Evolutionary conservation across 495 filamentous ascomycete species (phyloP), one percentile per base, ranked within the genome.

Genomic region (Rostrohypoxylon terebratum): DNA sequence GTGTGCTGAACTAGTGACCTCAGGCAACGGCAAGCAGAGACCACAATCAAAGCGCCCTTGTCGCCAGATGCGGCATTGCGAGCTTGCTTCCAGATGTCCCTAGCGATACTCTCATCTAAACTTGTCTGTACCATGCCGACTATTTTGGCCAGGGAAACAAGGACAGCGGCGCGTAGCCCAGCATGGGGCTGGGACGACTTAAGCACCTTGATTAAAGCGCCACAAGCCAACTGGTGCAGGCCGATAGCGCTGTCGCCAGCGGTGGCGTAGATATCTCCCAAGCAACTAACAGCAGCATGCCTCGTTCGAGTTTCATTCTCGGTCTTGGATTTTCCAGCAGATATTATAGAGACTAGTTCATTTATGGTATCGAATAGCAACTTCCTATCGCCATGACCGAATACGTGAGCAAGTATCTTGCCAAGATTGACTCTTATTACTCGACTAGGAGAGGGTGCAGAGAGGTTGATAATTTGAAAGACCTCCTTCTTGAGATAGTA

Each of bases 181-280:
- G 92, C 91, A 84, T 97, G 89, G 74, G 86, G 93, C 75, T 90
- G 90, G 1, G 93, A 88, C 28, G 88, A 80, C 79, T 98, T 99
- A 61, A 97, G 77, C 0, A 95, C 81, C 79, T 94, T 94, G 58
- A 97, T 74, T 47, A 94, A 80, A 25, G 88, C 85, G 1, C 89
- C 86, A 53, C 89, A 93, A 2, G 88, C 89, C 65, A 97, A 79
- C 57, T 88, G 90, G 65, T 95, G 92, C 73, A 96, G 84, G 69
- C 91, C 90, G 79, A 97, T 93, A 18, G 94, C 96, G 80, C 96
- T 98, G 78, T 97, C 95, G 31, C 96, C 96, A 6, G 96, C 96
- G 14, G 90, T 87, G 48, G 89, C 92, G 78, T 94, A 97, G 25
- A 98, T 87, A 78, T 94, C 93, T 36, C 96, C 96, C 66, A 99